Percentiles rank a stretch among this genome's conserved stretches.
These are phyloP conservation scores for Basipetospora chlamydospora DNA, from an alignment of 2,329 filamentous ascomycete species.

Conservation along the genomic window DNA sequence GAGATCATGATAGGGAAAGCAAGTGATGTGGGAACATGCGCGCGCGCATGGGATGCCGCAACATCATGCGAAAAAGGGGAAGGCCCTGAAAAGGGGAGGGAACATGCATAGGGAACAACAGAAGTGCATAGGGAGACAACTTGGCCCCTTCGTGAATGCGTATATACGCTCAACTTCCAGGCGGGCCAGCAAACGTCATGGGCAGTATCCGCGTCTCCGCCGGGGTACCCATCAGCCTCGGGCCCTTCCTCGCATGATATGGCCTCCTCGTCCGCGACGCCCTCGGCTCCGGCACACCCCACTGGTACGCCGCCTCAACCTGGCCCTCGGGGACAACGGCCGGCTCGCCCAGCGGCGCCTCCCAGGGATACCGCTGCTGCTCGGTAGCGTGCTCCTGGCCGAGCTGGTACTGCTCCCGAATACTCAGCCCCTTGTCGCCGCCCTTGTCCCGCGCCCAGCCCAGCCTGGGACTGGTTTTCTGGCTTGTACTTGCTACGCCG, in stretches of 20 bases:
- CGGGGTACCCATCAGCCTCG: constrained; percentile 4
- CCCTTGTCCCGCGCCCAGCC: not conserved
- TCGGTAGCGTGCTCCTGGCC: not conserved
- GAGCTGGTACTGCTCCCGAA: not conserved
- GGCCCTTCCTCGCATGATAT: constrained; percentile 6
- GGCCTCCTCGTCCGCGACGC: not conserved
- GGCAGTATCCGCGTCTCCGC: constrained; percentile 5
- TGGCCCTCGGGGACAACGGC: too few species aligned
- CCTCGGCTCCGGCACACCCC: not conserved
- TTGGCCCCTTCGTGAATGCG: too few species aligned
- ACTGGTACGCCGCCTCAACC: not conserved
- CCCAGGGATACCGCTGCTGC: too few species aligned
- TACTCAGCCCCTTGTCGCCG: not conserved
- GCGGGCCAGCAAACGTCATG: constrained; percentile 7
- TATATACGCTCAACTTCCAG: constrained; percentile 3
- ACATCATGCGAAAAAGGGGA: too few species aligned
- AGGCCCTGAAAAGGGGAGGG: not conserved
- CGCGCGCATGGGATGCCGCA: too few species aligned
- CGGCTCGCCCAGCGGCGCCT: too few species aligned
- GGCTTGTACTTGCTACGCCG: too few species aligned
- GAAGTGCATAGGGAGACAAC: too few species aligned
- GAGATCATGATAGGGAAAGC: not conserved
- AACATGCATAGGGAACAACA: too few species aligned
- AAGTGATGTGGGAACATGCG: too few species aligned
- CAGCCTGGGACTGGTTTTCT: too few species aligned